Evolutionary conservation across 768 basidiomycete genomes (phyloP), one percentile per base, ranked within the genome.

Genomic region (Boletus edulis): DNA sequence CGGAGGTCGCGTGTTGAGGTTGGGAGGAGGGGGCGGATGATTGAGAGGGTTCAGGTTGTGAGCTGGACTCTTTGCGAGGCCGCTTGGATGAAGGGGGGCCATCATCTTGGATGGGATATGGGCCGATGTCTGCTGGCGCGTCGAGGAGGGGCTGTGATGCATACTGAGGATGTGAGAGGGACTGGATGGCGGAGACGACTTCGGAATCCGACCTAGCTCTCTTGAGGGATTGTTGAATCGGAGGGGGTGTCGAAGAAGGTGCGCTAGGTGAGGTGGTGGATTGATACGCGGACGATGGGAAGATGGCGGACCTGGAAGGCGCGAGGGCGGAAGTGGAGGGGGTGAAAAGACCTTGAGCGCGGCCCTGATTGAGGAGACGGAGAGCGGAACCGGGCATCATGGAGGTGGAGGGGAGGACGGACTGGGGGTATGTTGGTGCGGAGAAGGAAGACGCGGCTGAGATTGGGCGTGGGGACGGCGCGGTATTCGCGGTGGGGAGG

Each of bases 371-470:
- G 43, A 92, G 78, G 42, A 92, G 78, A 51, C 89, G 86, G 47
- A 92, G 83, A 27, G 90, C 90, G 42, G 90, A 91, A 46, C 90
- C 90, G 34, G 90, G 90, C 84, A 91, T 85, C 67, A 92, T 92
- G 40, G 90, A 87, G 31, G 89, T 81, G n/a, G 90, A 86, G 3
- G 86, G 87, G 53, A 92, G 79, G 35, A 73, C 69, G 67, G 78
- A 58, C 78, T 85, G 56, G 78, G 79, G 57, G 62, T 83, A 84
- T 54, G 75, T 74, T 35, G 73, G 76, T 46, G 76, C 79, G 46
- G 83, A 82, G 67, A 83, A 87, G 42, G 86, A 86, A 18, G 86
- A 83, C 10, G 86, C 80, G 40, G 85, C 81, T 52, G 87, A 87
- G 48, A 86, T 71, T 35, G 86, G 85, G 35, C 85, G 81, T 31